Percentiles rank a stretch among this genome's conserved stretches.
Evolutionary conservation across 2,329 filamentous ascomycete genomes (phyloP).

Genomic region (Thermoascus crustaceus): DNA sequence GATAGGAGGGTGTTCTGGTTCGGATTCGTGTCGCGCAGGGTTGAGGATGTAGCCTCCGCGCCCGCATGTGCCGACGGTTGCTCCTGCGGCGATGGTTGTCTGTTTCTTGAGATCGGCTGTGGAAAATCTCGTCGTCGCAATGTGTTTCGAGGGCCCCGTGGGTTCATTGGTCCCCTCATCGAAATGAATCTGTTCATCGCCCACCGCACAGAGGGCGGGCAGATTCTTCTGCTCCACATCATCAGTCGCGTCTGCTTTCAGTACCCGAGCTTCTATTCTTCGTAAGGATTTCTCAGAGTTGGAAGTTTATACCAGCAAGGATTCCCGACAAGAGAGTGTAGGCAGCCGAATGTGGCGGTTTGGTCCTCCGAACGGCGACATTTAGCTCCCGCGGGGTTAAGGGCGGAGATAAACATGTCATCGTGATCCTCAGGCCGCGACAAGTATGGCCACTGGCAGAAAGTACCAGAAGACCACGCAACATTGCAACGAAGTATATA

Average conservation of each 20-base stretch:
- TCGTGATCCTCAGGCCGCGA: no score
- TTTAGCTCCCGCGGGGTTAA: no score
- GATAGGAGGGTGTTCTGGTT: constrained; percentile 47
- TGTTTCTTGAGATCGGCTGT: constrained; percentile 1
- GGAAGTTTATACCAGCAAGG: no score
- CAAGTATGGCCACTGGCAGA: no score
- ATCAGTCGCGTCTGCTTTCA: neutral
- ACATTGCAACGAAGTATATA: no score
- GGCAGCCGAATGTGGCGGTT: no score
- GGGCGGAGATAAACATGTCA: no score
- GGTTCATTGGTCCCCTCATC: constrained; percentile 16
- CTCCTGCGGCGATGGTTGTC: constrained; percentile 9
- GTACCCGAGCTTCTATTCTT: no score
- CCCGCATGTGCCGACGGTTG: constrained; percentile 4
- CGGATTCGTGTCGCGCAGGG: constrained; percentile 38
- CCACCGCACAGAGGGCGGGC: constrained; percentile 13
- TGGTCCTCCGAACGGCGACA: no score
- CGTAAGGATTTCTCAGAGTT: no score
- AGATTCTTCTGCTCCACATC: constrained; percentile 26
- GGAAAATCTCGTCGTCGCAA: constrained; percentile 16
- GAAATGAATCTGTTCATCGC: constrained; percentile 17
- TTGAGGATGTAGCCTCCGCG: constrained; percentile 12
- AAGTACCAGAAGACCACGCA: no score
- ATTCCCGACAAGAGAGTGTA: no score
- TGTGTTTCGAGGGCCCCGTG: constrained; percentile 24